Percentiles rank a stretch among this genome's conserved stretches.
phyloP scores from a whole-genome alignment of 805 yeast genomes.

The Saturnispora hagleri region DNA sequence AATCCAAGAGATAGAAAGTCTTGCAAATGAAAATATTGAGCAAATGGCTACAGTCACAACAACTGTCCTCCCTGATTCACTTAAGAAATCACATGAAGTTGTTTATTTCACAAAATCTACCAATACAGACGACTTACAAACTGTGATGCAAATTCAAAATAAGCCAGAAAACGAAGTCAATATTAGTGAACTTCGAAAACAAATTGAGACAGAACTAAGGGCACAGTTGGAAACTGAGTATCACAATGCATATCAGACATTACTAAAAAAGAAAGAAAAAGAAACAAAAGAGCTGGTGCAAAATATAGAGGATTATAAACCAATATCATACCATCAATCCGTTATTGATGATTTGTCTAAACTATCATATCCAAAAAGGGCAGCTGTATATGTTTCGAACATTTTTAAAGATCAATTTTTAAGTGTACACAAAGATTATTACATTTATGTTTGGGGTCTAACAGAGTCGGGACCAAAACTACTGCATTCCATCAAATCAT shows the following conservation, averaged over 20 bases:
- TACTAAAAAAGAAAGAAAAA: background rate
- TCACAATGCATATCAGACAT: constrained; percentile 4
- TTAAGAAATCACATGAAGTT: background rate
- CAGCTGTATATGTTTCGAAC: constrained; percentile 3
- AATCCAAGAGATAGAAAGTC: background rate
- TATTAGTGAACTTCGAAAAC: constrained; percentile 8
- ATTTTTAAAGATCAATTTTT: background rate
- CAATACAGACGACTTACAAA: constrained; percentile 7
- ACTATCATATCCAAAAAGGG: constrained; percentile 2
- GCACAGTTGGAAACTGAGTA: constrained; percentile 2
- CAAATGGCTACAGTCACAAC: background rate
- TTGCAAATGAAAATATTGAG: background rate
- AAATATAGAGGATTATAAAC: constrained; percentile 4
- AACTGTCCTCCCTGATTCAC: background rate
- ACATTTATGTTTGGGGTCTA: constrained; percentile 9
- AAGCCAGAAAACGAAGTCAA: constrained; percentile 8
- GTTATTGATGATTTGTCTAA: constrained; percentile 1
- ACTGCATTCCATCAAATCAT: constrained; percentile 24
- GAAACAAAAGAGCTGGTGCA: constrained; percentile 7
- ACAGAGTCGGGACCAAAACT: constrained; percentile 18
- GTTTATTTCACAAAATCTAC: constrained; percentile 4
- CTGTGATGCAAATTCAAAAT: background rate
- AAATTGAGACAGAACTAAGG: constrained; percentile 1
- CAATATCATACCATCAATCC: constrained; percentile 1
- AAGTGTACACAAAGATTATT: constrained; percentile 8